Evolutionary conservation across 1,139 yeast species (phyloP).

Genomic region (Suhomyces chickasaworum): DNA sequence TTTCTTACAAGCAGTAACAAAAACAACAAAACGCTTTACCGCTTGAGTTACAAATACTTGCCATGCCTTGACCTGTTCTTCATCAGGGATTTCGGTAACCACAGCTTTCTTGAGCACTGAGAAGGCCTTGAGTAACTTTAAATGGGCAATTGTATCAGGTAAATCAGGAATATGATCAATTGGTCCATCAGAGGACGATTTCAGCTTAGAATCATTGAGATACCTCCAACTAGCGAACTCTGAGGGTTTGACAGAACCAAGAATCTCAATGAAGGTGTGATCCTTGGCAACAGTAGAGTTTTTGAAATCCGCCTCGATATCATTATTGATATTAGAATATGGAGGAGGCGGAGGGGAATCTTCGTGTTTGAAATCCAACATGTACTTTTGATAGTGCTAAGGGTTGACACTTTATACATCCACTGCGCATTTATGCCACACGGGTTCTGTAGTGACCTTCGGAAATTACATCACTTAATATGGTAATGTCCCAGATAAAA

Average conservation of each 20-base stretch:
- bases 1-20: slow-evolving; percentile 24
- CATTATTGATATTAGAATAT: background rate
- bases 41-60: slow-evolving; percentile 32
- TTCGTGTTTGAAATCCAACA: background rate
- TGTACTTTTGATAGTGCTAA: background rate
- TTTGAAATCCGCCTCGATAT: background rate
- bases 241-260: slow-evolving; percentile 2
- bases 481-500: background rate
- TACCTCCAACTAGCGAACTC: slow-evolving; percentile 6
- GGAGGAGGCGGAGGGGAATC: background rate
- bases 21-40: slow-evolving; percentile 31
- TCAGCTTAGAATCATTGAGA: background rate
- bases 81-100: slow-evolving; percentile 11
- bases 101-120: slow-evolving; percentile 22
- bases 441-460: background rate
- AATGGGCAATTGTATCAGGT: slow-evolving; percentile 27
- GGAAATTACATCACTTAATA: background rate
- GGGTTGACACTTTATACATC: background rate
- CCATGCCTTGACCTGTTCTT: slow-evolving; percentile 27
- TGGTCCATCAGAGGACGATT: background rate
- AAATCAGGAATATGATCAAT: slow-evolving; percentile 14
- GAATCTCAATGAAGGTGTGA: slow-evolving; percentile 5
- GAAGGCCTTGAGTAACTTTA: slow-evolving; percentile 35
- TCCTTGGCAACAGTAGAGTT: background rate
- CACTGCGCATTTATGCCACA: background rate